Conservation (phyloP, 306 rosid genomes). For the Herpetospermum pedunculosum region DNA sequence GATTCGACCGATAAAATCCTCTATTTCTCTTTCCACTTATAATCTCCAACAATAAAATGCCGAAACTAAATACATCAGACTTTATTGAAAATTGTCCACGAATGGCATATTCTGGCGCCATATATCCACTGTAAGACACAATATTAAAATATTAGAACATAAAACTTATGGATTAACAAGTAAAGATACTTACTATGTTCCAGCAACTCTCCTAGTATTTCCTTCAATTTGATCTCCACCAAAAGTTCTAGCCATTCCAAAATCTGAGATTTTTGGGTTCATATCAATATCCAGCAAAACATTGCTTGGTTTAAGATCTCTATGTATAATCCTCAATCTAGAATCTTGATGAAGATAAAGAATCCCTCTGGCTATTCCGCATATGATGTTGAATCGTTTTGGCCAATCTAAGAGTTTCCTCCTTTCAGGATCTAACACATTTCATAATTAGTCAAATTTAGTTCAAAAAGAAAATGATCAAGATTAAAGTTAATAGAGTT, state of each 20-base stretch:
- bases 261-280: slow-evolving; percentile 55
- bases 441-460: not conserved
- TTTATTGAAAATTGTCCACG: slow-evolving; percentile 39
- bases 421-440: slow-evolving; percentile 18
- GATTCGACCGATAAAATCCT: slow-evolving; percentile 19
- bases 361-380: slow-evolving; percentile 36
- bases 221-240: slow-evolving; percentile 29
- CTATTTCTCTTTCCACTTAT: slow-evolving; percentile 31
- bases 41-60: slow-evolving; percentile 35
- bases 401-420: slow-evolving; percentile 17
- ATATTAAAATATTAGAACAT: not conserved
- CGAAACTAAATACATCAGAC: slow-evolving; percentile 47
- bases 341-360: slow-evolving; percentile 48
- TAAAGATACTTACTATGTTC: slow-evolving; percentile 47
- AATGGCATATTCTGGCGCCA: slow-evolving; percentile 42
- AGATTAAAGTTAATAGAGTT: not conserved
- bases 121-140: slow-evolving; percentile 32
- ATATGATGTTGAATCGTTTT: slow-evolving; percentile 30
- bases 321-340: slow-evolving; percentile 37
- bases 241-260: slow-evolving; percentile 37
- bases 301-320: slow-evolving; percentile 49
- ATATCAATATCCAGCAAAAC: slow-evolving; percentile 33
- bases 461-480: not conserved
- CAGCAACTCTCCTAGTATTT: slow-evolving; percentile 32
- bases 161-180: not conserved